A percentile compares a stretch with the other conserved stretches of the same genome.
These are phyloP conservation scores for Macaranga tanarius DNA, from an alignment of 441 rosid species.

Conservation along the genomic window DNA sequence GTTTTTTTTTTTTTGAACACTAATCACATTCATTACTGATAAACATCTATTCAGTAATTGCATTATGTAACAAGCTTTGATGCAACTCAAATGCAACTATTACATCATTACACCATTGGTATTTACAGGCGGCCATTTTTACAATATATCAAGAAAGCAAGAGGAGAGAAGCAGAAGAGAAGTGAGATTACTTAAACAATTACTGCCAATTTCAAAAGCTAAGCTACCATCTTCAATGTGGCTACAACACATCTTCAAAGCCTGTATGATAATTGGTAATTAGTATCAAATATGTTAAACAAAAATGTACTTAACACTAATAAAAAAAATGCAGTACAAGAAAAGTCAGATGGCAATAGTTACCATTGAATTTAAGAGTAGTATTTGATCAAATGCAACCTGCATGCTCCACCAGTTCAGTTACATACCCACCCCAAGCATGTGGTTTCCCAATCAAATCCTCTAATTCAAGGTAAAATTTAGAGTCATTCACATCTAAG, in stretches of 20 bases:
- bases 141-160: no score
- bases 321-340: neutral
- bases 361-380: neutral
- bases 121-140: no score
- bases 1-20: no score
- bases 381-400: constrained; percentile 25
- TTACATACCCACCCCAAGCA: constrained; percentile 35
- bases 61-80: no score
- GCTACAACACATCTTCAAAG: neutral
- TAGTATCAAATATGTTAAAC: neutral
- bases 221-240: neutral
- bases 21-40: no score
- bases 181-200: neutral
- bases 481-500: constrained; percentile 36
- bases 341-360: neutral
- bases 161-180: no score
- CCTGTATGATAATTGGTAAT: neutral
- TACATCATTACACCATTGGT: no score
- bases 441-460: constrained; percentile 43
- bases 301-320: neutral
- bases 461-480: constrained; percentile 55
- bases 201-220: neutral
- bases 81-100: no score
- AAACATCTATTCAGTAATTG: no score
- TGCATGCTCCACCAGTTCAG: constrained; percentile 34